Evolutionary conservation across 306 rosid genomes (phyloP), one percentile per base, ranked within the genome.

Genomic region (Malus orientalis): DNA sequence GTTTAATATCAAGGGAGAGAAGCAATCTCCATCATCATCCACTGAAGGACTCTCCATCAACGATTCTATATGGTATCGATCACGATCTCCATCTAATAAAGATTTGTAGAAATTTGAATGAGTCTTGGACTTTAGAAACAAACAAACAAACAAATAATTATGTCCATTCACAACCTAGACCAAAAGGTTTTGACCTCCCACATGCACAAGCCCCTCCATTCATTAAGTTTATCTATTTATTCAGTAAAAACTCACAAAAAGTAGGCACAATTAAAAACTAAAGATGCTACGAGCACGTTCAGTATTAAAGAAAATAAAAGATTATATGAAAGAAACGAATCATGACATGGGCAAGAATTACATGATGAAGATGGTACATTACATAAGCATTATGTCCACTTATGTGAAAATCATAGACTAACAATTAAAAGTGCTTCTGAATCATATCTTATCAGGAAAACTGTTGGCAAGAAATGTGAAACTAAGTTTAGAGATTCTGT

Each of bases 11-110:
- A 95, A 67, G 75, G 97, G 96, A 36, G 97, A 85, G 85, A 95
- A 87, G 90, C 99, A 95, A 84, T 95, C 93, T 72, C 93, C 96
- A 76, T 89, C 93, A 33, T 91, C 96, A 67, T 92, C 98, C 78
- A 87, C 89, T 0, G 97, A 84, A 11, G 97, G 99, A 82, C 97
- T 92, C 86, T 95, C 99, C 93, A 93, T 91, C 78, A 95, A 78
- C 44, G 97, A 97, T 83, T 91, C 97, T 25, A 95, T 79, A 81
- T 85, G 97, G 87, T 88, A 95, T 70, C 73, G 87, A 74, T 91
- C 93, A 47, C 51, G 93, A 70, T 89, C 97, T 64, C 96, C 97
- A 70, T 89, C 96, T 90, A 78, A 67, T 78, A 73, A 71, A 67
- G 61, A 71, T 68, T 81, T 68, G 78, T 11, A 66, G 80, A 70